These are phyloP conservation scores for Starmerella etchellsii DNA, from an alignment of 805 yeast genomes.

Conservation along the genomic window DNA sequence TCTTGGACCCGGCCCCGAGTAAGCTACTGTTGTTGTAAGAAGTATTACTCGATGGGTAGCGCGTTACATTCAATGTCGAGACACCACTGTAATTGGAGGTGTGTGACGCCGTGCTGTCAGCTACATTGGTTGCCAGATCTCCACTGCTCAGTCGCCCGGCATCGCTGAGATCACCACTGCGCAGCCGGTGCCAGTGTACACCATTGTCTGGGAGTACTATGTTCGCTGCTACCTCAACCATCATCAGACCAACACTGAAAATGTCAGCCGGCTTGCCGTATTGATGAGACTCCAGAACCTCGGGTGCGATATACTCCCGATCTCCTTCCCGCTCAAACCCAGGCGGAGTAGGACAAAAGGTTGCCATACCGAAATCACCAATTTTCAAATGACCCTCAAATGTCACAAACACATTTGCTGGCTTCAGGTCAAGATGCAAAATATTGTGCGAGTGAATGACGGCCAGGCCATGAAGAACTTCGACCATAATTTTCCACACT, in stretches of 20 bases:
- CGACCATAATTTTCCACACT: conserved; percentile 90
- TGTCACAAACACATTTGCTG: conserved; percentile 86
- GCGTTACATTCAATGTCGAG: background rate
- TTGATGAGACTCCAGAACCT: conserved; percentile 64
- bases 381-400: conserved; percentile 89
- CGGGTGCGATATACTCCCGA: conserved; percentile 95
- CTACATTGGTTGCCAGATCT: conserved; percentile 31
- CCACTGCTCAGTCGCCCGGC: conserved; percentile 71
- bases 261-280: conserved; percentile 91
- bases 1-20: background rate
- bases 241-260: conserved; percentile 83
- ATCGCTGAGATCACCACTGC: conserved; percentile 91
- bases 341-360: conserved; percentile 48
- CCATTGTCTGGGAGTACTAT: conserved; percentile 93
- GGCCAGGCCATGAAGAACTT: conserved; percentile 59
- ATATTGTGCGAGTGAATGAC: conserved; percentile 68
- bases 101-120: conserved; percentile 17
- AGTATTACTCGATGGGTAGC: background rate
- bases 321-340: conserved; percentile 91
- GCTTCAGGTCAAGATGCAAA: conserved; percentile 83
- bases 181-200: conserved; percentile 84
- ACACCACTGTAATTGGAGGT: background rate
- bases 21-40: background rate
- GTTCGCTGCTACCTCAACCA: conserved; percentile 92
- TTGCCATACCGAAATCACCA: conserved; percentile 94